Evolutionary conservation across 768 basidiomycete genomes (phyloP).

Genomic region (Phaffia australis): DNA sequence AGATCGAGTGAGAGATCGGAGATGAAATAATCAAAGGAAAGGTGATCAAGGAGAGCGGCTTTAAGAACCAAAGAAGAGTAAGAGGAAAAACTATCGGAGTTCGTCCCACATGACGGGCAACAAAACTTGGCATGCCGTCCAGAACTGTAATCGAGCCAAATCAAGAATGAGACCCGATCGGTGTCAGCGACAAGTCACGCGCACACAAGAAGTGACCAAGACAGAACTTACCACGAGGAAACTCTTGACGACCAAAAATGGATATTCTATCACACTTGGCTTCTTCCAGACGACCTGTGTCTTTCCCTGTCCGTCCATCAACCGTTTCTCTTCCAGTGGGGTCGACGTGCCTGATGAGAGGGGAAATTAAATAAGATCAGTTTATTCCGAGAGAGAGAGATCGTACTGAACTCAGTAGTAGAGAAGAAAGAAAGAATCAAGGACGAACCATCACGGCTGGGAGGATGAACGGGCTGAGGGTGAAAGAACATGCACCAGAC

Average conservation of each 20-base stretch:
- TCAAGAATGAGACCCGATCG: constrained; percentile 21
- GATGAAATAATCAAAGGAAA: background rate
- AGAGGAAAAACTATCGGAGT: constrained; percentile 36
- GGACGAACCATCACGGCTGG: background rate
- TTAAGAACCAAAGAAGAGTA: background rate
- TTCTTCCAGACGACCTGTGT: constrained; percentile 14
- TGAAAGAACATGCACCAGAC: constrained; percentile 76
- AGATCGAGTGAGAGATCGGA: background rate
- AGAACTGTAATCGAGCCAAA: constrained; percentile 50
- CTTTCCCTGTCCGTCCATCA: constrained; percentile 10
- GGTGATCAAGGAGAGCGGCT: background rate
- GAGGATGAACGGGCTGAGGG: constrained; percentile 37
- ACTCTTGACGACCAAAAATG: constrained; percentile 51
- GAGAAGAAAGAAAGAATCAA: background rate
- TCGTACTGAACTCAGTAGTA: constrained; percentile 11
- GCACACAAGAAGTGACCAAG: background rate
- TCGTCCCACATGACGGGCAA: constrained; percentile 81
- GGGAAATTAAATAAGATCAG: background rate
- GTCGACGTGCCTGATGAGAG: background rate
- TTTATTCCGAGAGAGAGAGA: background rate
- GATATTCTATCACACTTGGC: constrained; percentile 56
- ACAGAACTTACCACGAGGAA: constrained; percentile 55
- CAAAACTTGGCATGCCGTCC: constrained; percentile 82
- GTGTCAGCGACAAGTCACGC: background rate
- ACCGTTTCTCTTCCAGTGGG: constrained; percentile 15